Base-by-base conservation (phyloP, 805 yeast genomes). In the Maudiozyma serrabonitensis region DNA sequence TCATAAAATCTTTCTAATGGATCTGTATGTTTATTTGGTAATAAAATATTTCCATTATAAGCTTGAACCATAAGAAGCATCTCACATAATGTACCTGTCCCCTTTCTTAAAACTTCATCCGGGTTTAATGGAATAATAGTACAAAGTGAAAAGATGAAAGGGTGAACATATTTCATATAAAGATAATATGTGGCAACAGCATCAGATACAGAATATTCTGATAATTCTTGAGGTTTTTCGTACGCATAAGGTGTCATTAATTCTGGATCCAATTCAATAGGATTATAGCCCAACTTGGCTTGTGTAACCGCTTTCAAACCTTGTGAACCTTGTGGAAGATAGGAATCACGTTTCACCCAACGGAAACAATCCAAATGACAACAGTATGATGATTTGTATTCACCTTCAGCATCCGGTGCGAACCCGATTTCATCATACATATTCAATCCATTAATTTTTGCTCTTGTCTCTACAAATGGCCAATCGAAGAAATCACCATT, bases 401-500 rank as follows among this genome's bases (percentile, higher is more conserved):
- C 97, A 41, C 88, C 96, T 59, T 88, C 96, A 40, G 75, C 69
- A 63, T 91, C 98, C 47, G 81, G 81, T 1, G 87, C 87, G 66
- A 93, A 93, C 2, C 99, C 99, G 59, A 91, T 91, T 64, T 91
- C 97, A 41, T 84, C 84, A 62, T 79, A 85, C 93, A 93, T 84
- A 63, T 85, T 83, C 55, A 93, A 65, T 15, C 87, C 96, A 64
- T 93, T 95, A 51, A 79, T 79, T 21, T 81, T 70, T 2, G 97
- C 83, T 62, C 99, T 75, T 13, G 86, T 83, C 56, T 90, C 98
- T 2, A 93, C 91, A 64, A 89, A 93, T 1, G 99, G 99, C 98
- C 99, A 93, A 73, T 93, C 99, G 69, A 93, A 93, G 62, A 90
- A 91, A 64, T 93, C 99, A 74, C 99, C 99, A 69, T 93, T 93